These are phyloP conservation scores for Sideroxylon spinosum DNA, from an alignment of 179 eudicot species.

Conservation along the genomic window DNA sequence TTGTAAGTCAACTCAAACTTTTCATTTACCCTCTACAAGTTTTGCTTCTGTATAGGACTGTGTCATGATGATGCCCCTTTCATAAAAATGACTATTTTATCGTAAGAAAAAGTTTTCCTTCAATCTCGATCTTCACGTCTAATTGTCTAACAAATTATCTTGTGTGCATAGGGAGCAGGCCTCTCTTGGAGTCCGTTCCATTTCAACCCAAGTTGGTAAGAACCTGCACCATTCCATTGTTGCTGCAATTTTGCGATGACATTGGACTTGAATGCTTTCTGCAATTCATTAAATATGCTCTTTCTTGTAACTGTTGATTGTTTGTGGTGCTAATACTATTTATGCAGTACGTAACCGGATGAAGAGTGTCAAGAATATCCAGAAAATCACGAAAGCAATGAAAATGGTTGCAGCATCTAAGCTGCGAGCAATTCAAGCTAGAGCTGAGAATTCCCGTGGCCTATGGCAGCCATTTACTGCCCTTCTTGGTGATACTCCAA, in stretches of 20 bases:
- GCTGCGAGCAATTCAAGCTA: constrained; percentile 81
- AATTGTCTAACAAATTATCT: neutral
- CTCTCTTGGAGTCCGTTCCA: constrained; percentile 58
- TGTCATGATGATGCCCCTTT: no score
- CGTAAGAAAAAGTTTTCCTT: neutral
- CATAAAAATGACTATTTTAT: neutral
- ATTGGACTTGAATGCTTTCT: neutral
- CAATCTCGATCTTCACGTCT: neutral
- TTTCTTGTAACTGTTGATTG: constrained; percentile 14
- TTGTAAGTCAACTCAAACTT: neutral
- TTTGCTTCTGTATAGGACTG: neutral
- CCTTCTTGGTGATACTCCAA: constrained; percentile 91
- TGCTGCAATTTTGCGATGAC: neutral
- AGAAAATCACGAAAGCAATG: constrained; percentile 98
- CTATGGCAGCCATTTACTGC: constrained; percentile 99
- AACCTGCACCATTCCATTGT: constrained; percentile 3
- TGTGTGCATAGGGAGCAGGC: constrained; percentile 63
- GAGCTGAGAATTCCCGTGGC: constrained; percentile 94
- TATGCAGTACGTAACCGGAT: constrained; percentile 83
- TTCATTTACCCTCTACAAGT: neutral
- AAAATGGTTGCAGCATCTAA: constrained; percentile 99
- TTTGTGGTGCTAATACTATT: constrained; percentile 15
- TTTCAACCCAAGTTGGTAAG: constrained; percentile 88
- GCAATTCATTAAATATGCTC: neutral
- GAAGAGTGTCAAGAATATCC: constrained; percentile 94